Base-by-base conservation (phyloP, 1,284 basidiomycete species). In the Tausonia pullulans region DNA sequence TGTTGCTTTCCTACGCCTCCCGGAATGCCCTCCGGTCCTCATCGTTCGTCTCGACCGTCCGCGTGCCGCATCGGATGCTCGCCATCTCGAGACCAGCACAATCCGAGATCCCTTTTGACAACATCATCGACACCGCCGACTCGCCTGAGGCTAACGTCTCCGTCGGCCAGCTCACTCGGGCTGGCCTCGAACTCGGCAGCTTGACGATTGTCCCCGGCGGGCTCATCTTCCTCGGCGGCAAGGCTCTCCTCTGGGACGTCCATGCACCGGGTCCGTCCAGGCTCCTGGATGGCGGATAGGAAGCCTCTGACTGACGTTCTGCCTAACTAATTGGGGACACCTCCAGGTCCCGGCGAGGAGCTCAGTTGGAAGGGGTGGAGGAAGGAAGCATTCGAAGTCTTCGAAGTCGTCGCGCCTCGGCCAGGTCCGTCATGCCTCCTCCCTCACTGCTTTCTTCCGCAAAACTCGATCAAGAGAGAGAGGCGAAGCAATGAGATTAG, bases 211-310 rank as follows among this genome's bases (percentile, higher is more conserved):
- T 96, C 0, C 83, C 85, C 0, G 85, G 85, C 0, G 82, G 92
- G 0, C 86, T 86, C 67, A 81, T 98, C 13, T 87, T 98, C 68
- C 74, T 95, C 4, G 88, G 92, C 69, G 90, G 90, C 5, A 83
- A 87, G 60, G 88, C 90, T 0, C 87, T 94, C 63, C 74, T 98
- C 48, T 98, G 94, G 94, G 86, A 97, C 72, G 86, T 89, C 1
- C 87, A 88, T 0, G 74, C 78, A 4, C 81, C 78, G 58, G 58
- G 13, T 27, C 44, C 39, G 58, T 27, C 27, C 27, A 27, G 27
- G 27, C 27, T 27, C 27, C 27, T 27, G 27, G 6, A 73, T 79
- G 1, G 85, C 84, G 78, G 71, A 71, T 57, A 68, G 67, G 41
- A 52, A 64, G 41, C 58, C 61, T 8, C 69, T 74, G 50, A 65